Evolutionary conservation across 352 stramenopile species (phyloP).

Genomic region (Pseudoperonospora humuli): DNA sequence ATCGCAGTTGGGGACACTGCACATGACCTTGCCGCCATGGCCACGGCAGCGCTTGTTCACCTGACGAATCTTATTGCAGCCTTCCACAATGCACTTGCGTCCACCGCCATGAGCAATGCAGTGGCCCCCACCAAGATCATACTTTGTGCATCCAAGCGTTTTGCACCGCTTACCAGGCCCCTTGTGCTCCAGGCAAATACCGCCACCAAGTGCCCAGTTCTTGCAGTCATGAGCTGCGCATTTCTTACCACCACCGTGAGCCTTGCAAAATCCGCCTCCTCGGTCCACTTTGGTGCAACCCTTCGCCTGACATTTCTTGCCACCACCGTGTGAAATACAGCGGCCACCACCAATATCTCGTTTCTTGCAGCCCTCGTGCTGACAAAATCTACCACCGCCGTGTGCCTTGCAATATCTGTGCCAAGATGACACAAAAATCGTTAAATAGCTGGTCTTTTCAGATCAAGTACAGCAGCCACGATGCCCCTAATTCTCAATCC

Average conservation of each 20-base stretch:
- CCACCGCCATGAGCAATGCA: slow-evolving; percentile 83
- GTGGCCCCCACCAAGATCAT: slow-evolving; percentile 72
- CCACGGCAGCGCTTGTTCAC: slow-evolving; percentile 79
- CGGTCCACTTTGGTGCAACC: slow-evolving; percentile 78
- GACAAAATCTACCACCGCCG: slow-evolving; percentile 72
- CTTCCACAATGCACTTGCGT: slow-evolving; percentile 74
- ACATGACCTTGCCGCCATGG: slow-evolving; percentile 75
- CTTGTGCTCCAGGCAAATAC: slow-evolving; percentile 72
- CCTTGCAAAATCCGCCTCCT: slow-evolving; percentile 73
- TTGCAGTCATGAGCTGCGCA: slow-evolving; percentile 68
- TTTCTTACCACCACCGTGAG: slow-evolving; percentile 80
- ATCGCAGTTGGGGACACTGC: slow-evolving; percentile 70
- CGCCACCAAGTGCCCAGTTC: slow-evolving; percentile 75
- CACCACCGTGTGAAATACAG: slow-evolving; percentile 82
- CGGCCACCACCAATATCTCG: slow-evolving; percentile 80
- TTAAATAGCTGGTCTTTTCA: neutral
- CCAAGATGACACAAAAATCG: slow-evolving; percentile 1
- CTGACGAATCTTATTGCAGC: slow-evolving; percentile 81
- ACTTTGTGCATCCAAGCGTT: slow-evolving; percentile 70
- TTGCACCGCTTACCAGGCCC: slow-evolving; percentile 73
- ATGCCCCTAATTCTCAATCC: neutral
- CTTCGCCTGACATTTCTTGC: slow-evolving; percentile 68
- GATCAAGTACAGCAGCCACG: neutral
- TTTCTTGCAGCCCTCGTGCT: slow-evolving; percentile 63
- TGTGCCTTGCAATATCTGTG: slow-evolving; percentile 77